Percentiles rank a stretch among this genome's conserved stretches.
Conservation (phyloP, 2,329 filamentous ascomycete species). For the Aspergillus terreus region DNA sequence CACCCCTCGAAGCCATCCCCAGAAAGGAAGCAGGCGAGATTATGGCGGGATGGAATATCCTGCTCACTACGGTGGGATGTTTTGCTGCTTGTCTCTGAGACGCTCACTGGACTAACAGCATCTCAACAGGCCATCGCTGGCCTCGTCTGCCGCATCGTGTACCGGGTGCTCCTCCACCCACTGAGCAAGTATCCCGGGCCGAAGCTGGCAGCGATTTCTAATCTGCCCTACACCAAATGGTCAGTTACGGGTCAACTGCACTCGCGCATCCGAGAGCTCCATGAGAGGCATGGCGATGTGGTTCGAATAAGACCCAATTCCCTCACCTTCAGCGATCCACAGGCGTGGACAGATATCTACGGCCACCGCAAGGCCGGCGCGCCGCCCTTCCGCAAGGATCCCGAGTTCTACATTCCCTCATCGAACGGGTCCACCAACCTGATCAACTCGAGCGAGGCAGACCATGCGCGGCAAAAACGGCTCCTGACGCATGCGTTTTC, state of each 20-base stretch:
- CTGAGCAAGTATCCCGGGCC: conserved; percentile 22
- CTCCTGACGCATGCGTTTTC: conserved; percentile 24
- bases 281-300: conserved; percentile 34
- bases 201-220: conserved; percentile 20
- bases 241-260: conserved; percentile 21
- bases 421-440: background rate
- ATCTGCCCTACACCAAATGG: conserved; percentile 18
- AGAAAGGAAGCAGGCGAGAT: too few relatives aligned
- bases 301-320: conserved; percentile 35
- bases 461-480: conserved; percentile 13
- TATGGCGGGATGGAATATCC: too few relatives aligned
- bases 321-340: conserved; percentile 29
- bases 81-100: too few relatives aligned
- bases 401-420: conserved; percentile 9
- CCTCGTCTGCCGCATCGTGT: background rate
- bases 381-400: conserved; percentile 18
- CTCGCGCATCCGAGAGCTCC: conserved; percentile 19
- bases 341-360: conserved; percentile 33
- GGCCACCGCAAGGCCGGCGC: conserved; percentile 14
- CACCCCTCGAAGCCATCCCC: too few relatives aligned
- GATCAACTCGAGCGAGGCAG: conserved; percentile 2
- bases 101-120: too few relatives aligned
- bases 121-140: too few relatives aligned
- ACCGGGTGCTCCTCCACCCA: background rate
- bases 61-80: too few relatives aligned